Percentiles rank a stretch among this genome's conserved stretches.
These are phyloP conservation scores for Sporothrix pseudoabietina DNA, from an alignment of 2,329 filamentous ascomycete genomes.

Conservation along the genomic window DNA sequence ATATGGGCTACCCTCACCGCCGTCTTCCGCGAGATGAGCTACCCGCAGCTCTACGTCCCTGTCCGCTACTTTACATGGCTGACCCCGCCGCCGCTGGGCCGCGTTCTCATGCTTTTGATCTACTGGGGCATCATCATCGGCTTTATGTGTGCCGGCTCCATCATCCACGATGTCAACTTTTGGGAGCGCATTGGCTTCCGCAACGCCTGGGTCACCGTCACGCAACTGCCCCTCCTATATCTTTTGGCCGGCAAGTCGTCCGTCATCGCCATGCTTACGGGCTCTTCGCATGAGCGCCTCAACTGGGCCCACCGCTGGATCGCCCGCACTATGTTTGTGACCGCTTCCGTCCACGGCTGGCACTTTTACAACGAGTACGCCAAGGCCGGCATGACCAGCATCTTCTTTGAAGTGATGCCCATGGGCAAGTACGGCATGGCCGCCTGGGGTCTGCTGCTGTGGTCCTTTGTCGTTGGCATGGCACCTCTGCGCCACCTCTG, in stretches of 20 bases:
- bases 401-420: slow-evolving; percentile 62
- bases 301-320: slow-evolving; percentile 77
- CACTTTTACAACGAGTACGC: slow-evolving; percentile 69
- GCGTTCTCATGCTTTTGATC: slow-evolving; percentile 53
- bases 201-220: slow-evolving; percentile 67
- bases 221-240: slow-evolving; percentile 66
- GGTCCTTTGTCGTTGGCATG: slow-evolving; percentile 65
- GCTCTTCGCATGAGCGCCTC: slow-evolving; percentile 67
- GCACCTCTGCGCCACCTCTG: slow-evolving; percentile 65
- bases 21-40: slow-evolving; percentile 57
- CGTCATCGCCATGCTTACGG: slow-evolving; percentile 61
- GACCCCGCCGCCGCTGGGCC: slow-evolving; percentile 61
- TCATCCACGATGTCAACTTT: slow-evolving; percentile 57
- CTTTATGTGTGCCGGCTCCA: slow-evolving; percentile 56
- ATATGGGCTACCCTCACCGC: slow-evolving; percentile 62
- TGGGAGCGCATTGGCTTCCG: slow-evolving; percentile 68
- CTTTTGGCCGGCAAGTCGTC: slow-evolving; percentile 63
- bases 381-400: slow-evolving; percentile 58
- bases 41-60: slow-evolving; percentile 57
- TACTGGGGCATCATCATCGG: slow-evolving; percentile 64
- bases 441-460: slow-evolving; percentile 66
- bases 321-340: slow-evolving; percentile 68
- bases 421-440: slow-evolving; percentile 68
- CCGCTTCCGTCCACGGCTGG: slow-evolving; percentile 68
- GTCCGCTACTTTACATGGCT: slow-evolving; percentile 55